phyloP scores from a whole-genome alignment of 345 rosid species.

The Ricinus communis region DNA sequence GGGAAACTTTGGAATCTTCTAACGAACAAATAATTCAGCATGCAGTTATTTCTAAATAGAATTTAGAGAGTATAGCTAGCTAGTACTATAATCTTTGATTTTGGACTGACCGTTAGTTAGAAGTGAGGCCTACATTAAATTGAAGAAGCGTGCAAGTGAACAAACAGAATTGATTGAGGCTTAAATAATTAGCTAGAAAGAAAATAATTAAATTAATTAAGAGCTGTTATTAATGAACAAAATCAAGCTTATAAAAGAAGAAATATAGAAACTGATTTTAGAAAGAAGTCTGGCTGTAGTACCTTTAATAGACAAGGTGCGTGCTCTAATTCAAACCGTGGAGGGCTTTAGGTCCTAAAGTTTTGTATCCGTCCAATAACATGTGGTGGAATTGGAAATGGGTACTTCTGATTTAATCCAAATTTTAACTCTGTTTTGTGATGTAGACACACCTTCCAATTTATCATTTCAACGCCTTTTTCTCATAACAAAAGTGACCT shows the following conservation, averaged over 20 bases:
- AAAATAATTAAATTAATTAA: not conserved
- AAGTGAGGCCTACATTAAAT: conserved; percentile 15
- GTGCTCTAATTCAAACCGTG: conserved; percentile 34
- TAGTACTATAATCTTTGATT: no score
- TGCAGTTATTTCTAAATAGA: no score
- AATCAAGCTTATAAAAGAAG: conserved; percentile 27
- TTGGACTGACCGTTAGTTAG: conserved; percentile 1
- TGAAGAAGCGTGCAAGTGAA: conserved; percentile 14
- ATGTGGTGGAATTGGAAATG: conserved; percentile 15
- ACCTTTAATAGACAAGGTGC: conserved; percentile 51
- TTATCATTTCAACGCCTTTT: conserved; percentile 1
- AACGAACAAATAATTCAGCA: no score
- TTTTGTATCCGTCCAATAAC: conserved; percentile 32
- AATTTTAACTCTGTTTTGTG: conserved; percentile 15
- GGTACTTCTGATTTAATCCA: conserved; percentile 33
- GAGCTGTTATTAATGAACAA: not conserved
- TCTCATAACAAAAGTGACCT: conserved; percentile 11
- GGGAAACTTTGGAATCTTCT: no score
- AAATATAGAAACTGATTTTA: conserved; percentile 19
- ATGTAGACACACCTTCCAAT: conserved; percentile 23
- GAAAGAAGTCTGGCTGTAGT: conserved; percentile 37
- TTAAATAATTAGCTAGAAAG: not conserved
- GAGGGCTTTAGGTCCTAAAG: conserved; percentile 25
- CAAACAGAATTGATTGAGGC: not conserved
- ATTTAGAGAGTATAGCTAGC: no score